phyloP scores from a whole-genome alignment of 257 asterid genomes.

The Nicotiana undulata region DNA sequence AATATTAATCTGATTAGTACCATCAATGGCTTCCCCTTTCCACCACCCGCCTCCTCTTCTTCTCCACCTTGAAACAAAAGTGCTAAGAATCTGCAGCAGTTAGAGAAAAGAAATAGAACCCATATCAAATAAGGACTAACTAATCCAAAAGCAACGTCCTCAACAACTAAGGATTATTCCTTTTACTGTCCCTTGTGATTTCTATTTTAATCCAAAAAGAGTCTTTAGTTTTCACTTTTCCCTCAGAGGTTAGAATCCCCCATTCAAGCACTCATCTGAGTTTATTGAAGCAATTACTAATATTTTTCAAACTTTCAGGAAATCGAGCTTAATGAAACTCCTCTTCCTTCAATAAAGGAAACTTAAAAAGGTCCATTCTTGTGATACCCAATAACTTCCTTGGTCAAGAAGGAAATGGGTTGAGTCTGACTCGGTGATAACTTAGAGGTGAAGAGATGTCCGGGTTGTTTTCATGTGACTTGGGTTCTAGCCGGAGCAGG shows the following conservation, averaged over 20 bases:
- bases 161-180: background rate
- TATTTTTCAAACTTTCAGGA: background rate
- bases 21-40: no score
- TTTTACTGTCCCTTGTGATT: conserved; percentile 1
- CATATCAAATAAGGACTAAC: conserved; percentile 28
- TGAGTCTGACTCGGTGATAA: no score
- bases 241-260: background rate
- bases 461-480: no score
- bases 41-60: no score
- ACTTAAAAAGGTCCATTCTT: no score
- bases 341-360: no score
- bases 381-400: no score
- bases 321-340: background rate
- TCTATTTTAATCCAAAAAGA: conserved; percentile 16
- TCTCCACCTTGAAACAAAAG: conserved; percentile 24
- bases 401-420: no score
- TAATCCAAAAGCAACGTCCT: background rate
- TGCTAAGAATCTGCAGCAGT: conserved; percentile 30
- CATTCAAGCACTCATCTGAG: background rate
- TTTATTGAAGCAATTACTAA: background rate
- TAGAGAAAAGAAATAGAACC: conserved; percentile 19
- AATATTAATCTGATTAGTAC: no score
- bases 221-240: conserved; percentile 10
- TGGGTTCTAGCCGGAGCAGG: no score
- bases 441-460: no score